Evolutionary conservation across 2,329 filamentous ascomycete species (phyloP).

Genomic region (Hypoxylon sp.): DNA sequence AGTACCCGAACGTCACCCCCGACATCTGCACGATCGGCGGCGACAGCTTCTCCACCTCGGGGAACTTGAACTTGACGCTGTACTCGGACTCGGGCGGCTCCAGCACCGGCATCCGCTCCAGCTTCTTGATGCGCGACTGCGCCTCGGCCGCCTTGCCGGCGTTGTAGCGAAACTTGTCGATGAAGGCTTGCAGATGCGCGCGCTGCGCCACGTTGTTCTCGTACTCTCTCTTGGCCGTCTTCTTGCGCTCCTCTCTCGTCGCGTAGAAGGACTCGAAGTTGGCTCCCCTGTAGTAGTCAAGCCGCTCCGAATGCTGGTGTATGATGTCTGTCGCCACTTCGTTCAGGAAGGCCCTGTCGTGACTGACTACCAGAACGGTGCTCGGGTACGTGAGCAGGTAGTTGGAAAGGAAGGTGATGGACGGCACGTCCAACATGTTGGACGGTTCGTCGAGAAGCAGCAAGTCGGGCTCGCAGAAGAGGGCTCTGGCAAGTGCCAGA

Average conservation of each 20-base stretch:
- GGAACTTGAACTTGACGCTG: constrained; percentile 95
- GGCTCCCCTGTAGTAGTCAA: constrained; percentile 98
- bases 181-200: constrained; percentile 95
- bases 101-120: constrained; percentile 94
- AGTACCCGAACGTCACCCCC: constrained; percentile 89
- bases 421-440: constrained; percentile 99
- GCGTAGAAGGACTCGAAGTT: constrained; percentile 98
- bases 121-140: constrained; percentile 97
- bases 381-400: constrained; percentile 95
- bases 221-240: constrained; percentile 96
- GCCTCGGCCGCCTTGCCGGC: constrained; percentile 98
- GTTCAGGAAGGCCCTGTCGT: constrained; percentile 99
- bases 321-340: constrained; percentile 99
- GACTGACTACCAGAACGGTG: constrained; percentile 94
- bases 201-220: constrained; percentile 97
- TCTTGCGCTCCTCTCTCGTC: constrained; percentile 94
- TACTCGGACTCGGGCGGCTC: constrained; percentile 93
- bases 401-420: constrained; percentile 95
- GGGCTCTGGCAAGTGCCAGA: constrained; percentile 88
- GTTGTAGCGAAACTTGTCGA: constrained; percentile 99
- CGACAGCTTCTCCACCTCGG: constrained; percentile 95
- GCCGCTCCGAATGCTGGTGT: constrained; percentile 93
- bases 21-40: constrained; percentile 98
- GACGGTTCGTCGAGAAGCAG: constrained; percentile 98
- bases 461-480: constrained; percentile 97